Percentiles rank a stretch among this genome's conserved stretches.
These are phyloP conservation scores for Sclerotinia sclerotiorum DNA, from an alignment of 2,329 filamentous ascomycete species.

Conservation along the genomic window DNA sequence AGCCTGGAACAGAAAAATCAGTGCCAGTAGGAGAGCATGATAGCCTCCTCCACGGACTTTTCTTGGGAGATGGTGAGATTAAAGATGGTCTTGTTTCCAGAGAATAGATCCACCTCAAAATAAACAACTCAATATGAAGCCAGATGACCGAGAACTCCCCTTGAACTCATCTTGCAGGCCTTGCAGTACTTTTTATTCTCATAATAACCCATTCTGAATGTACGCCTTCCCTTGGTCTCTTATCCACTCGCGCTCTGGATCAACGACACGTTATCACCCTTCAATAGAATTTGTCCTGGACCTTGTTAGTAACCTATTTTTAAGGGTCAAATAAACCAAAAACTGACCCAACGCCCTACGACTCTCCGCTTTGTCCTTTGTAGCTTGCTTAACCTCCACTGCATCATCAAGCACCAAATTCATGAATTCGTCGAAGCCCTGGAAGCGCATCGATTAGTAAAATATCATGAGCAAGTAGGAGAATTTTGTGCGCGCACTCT, in stretches of 20 bases:
- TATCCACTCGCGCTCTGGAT: slow-evolving; percentile 50
- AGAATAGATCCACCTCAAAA: slow-evolving; percentile 24
- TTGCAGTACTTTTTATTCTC: slow-evolving; percentile 30
- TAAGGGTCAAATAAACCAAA: slow-evolving; percentile 32
- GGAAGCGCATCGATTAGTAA: slow-evolving; percentile 29
- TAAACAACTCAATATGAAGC: slow-evolving; percentile 21
- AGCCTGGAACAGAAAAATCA: slow-evolving; percentile 54
- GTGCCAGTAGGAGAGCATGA: slow-evolving; percentile 78
- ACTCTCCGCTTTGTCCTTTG: slow-evolving; percentile 77
- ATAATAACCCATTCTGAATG: slow-evolving; percentile 29
- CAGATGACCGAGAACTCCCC: slow-evolving; percentile 25
- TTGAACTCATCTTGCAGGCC: slow-evolving; percentile 20
- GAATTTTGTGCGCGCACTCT: slow-evolving; percentile 58
- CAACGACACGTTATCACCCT: slow-evolving; percentile 66
- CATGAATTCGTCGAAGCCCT: slow-evolving; percentile 99
- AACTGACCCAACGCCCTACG: slow-evolving; percentile 74
- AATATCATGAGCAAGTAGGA: neutral
- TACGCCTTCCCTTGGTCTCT: slow-evolving; percentile 33
- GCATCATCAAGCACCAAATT: slow-evolving; percentile 96
- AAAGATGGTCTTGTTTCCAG: slow-evolving; percentile 40
- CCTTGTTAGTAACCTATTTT: slow-evolving; percentile 27
- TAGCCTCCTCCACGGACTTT: slow-evolving; percentile 74
- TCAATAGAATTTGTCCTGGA: slow-evolving; percentile 63
- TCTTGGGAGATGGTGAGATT: slow-evolving; percentile 68
- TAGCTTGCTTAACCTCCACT: slow-evolving; percentile 82